These are phyloP conservation scores for Mucor velutinosus DNA, from an alignment of 371 early-diverging fungal genomes.

Conservation along the genomic window DNA sequence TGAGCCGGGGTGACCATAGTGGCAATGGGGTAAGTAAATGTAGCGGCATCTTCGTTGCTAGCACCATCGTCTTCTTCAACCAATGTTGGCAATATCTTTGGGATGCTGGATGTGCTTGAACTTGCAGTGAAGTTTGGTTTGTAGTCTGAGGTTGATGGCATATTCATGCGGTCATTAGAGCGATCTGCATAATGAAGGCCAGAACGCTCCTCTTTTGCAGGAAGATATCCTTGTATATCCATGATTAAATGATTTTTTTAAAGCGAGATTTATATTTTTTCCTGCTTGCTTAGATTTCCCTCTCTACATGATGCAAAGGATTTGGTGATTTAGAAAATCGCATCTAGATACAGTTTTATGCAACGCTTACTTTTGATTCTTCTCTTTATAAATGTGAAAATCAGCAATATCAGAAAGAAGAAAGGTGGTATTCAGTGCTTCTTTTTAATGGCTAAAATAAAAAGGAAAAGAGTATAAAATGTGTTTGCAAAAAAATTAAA, in stretches of 20 bases:
- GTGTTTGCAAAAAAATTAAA: constrained; percentile 15
- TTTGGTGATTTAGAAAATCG: not conserved
- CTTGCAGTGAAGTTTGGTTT: not conserved
- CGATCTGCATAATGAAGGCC: constrained; percentile 12
- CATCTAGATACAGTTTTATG: not conserved
- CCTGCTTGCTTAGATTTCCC: not conserved
- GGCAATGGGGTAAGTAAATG: not conserved
- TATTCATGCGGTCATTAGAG: constrained; percentile 9
- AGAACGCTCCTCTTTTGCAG: constrained; percentile 15
- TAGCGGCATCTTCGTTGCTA: not conserved
- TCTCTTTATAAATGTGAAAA: not conserved
- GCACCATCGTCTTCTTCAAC: constrained; percentile 18
- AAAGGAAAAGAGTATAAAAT: constrained; percentile 13
- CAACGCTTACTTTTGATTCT: not conserved
- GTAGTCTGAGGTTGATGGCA: constrained; percentile 15
- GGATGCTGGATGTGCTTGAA: constrained; percentile 7
- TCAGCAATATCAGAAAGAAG: not conserved
- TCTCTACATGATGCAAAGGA: not conserved
- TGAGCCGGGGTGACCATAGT: constrained; percentile 3
- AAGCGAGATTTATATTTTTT: constrained; percentile 4
- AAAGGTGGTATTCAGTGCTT: constrained; percentile 1
- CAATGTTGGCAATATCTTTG: constrained; percentile 25
- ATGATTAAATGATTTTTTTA: constrained; percentile 11
- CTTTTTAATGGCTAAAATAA: not conserved
- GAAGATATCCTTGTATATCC: constrained; percentile 29